Evolutionary conservation across 306 rosid species (phyloP), one percentile per base, ranked within the genome.

Genomic region (Sphenostylis stenocarpa): DNA sequence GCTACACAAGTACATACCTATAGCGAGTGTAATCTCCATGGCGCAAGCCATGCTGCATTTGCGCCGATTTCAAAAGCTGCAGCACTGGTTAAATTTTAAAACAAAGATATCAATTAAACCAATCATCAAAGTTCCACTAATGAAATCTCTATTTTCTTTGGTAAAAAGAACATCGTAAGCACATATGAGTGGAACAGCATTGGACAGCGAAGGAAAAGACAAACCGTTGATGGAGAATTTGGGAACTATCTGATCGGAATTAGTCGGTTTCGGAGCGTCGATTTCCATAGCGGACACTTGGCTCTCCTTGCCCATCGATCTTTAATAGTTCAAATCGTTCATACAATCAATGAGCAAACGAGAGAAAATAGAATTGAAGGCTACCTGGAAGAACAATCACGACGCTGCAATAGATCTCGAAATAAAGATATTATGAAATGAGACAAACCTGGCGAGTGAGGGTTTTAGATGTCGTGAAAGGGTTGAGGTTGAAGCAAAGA

Each of bases 31-130:
- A 95, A 79, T 92, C 97, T 20, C 97, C 95, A 4, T 90, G 96
- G 21, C 98, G 90, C 86, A 95, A 80, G 10, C 98, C 98, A 47
- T 95, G 98, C 79, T 92, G 98, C 98, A 92, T 89, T 84, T 92
- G 98, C 34, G 97, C 96, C 17, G 97, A 90, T 85, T 95, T 95
- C 82, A 95, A 79, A 72, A 95, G 96, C 91, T 90, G 98, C 89
- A 95, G 66, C 21, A 94, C 98, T 94, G 87, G 52, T 36, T 36
- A 49, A 51, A 0, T 47, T 20, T 11, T 15, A 60, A 47, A 21
- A 63, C 16, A 15, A 16, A 58, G 56, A 38, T 13, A 56, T 17
- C 20, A 70, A 53, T 39, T 12, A 55, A 21, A 47, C 38, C 19
- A 15, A 43, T 58, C 58, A 56, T 44, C 33, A n/a, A 45, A 81